Base-by-base conservation (phyloP, 371 early-diverging fungal species). In the Phascolomyces articulosus region DNA sequence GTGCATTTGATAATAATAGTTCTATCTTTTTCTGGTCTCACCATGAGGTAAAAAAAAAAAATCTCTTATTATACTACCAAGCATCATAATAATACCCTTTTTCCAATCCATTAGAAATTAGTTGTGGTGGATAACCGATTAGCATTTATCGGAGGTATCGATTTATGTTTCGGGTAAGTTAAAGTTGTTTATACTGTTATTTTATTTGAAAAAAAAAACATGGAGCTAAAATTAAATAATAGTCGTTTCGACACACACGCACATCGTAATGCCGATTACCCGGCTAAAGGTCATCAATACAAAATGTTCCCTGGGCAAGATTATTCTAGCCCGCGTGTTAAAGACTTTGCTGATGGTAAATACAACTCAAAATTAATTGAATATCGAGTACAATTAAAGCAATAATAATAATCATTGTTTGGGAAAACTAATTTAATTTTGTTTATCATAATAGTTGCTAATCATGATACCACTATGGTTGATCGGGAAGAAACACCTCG, bases 91-190 rank as follows among this genome's bases (percentile, higher is more conserved):
- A n/a, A n/a, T n/a, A n/a, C n/a, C n/a, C n/a, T n/a, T n/a, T n/a
- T n/a, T n/a, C n/a, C n/a, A n/a, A n/a, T n/a, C n/a, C 3, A 28
- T 9, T 71, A 95, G 83, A 97, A 97, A 86, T 87, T 95, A 26
- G 90, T 91, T 2, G 84, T 96, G 3, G 83, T 97, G 1, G 97
- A 97, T 75, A 84, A 89, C 63, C 80, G 87, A 29, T 69, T 94
- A 54, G 95, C 93, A 11, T 97, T 94, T 66, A 84, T 95, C 44
- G 97, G 97, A 58, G 97, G 97, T 0, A 80, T 97, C 29, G 97
- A 97, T 69, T 72, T 96, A 61, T 96, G 96, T 78, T 92, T 91
- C 75, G 97, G 83, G 80, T 80, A 78, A 65, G 40, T 2, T 56
- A n/a, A n/a, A n/a, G n/a, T n/a, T n/a, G n/a, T n/a, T n/a, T n/a